These are phyloP conservation scores for Arthrobotrys sphaeroides DNA, from an alignment of 2,329 filamentous ascomycete species.

Conservation along the genomic window DNA sequence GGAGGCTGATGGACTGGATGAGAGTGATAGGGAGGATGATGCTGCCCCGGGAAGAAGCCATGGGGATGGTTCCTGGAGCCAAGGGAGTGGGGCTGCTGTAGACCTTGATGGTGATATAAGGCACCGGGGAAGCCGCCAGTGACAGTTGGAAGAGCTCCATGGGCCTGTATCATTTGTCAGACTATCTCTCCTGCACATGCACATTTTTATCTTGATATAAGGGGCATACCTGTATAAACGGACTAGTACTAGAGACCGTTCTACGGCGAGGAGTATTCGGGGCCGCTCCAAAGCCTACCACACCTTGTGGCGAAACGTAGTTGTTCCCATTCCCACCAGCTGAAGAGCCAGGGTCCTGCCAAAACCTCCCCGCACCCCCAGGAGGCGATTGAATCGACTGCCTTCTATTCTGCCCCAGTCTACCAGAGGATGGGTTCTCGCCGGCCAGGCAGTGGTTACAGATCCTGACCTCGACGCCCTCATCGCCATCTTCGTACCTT, in stretches of 20 bases:
- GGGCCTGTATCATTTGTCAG: background rate
- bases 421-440: conserved; percentile 19
- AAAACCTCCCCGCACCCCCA: conserved; percentile 51
- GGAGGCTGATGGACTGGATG: conserved; percentile 32
- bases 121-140: conserved; percentile 33
- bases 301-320: conserved; percentile 15
- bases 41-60: conserved; percentile 22
- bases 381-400: conserved; percentile 30
- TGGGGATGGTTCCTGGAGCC: conserved; percentile 30
- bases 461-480: conserved; percentile 55
- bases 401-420: background rate
- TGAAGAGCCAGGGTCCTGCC: conserved; percentile 39
- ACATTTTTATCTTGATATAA: background rate
- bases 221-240: conserved; percentile 23
- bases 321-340: conserved; percentile 36
- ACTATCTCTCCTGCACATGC: background rate
- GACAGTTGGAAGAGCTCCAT: conserved; percentile 1
- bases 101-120: conserved; percentile 29
- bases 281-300: background rate
- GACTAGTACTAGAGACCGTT: conserved; percentile 25
- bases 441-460: conserved; percentile 57
- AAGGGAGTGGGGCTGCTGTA: conserved; percentile 31
- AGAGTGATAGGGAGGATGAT: conserved; percentile 49
- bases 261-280: conserved; percentile 16
- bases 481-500: conserved; percentile 50